Percentiles rank a stretch among this genome's conserved stretches.
Evolutionary conservation across 192 early-diverging fungal species (phyloP).

Genomic region (Borealophlyctis nickersoniae): DNA sequence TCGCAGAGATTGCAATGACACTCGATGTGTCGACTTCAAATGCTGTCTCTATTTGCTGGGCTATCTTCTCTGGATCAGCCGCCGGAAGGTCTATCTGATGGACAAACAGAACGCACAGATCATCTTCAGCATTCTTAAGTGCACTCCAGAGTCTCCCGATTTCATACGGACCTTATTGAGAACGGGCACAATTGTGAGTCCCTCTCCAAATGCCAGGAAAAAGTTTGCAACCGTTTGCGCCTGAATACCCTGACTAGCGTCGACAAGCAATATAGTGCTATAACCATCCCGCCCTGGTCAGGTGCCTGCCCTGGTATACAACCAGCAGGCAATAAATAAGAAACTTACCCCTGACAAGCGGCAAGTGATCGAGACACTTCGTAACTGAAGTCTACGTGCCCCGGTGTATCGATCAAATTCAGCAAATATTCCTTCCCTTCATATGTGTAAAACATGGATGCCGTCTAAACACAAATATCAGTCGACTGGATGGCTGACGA

Average conservation of each 20-base stretch:
- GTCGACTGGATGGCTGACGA: no score
- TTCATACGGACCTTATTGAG: constrained; percentile 67
- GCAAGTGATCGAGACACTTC: constrained; percentile 92
- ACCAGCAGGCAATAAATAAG: no score
- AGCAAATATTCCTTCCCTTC: constrained; percentile 77
- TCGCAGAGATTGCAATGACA: constrained; percentile 74
- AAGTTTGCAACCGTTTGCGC: constrained; percentile 99
- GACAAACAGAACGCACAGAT: background rate
- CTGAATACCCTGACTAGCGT: constrained; percentile 93
- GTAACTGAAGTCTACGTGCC: constrained; percentile 88
- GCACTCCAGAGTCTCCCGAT: background rate
- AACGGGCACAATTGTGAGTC: constrained; percentile 81
- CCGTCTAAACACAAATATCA: constrained; percentile 43
- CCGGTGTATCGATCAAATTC: constrained; percentile 96
- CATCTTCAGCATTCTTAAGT: no score
- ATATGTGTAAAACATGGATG: constrained; percentile 89
- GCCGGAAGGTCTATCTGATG: constrained; percentile 80
- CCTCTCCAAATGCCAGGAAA: constrained; percentile 86
- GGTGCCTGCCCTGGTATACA: no score
- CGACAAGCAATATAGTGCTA: constrained; percentile 79
- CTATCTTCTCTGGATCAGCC: constrained; percentile 76
- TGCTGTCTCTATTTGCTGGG: constrained; percentile 75
- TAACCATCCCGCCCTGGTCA: background rate
- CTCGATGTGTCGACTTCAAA: constrained; percentile 76
- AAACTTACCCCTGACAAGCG: constrained; percentile 78